Evolutionary conservation across 495 filamentous ascomycete genomes (phyloP).

Genomic region (Terfezia boudieri): DNA sequence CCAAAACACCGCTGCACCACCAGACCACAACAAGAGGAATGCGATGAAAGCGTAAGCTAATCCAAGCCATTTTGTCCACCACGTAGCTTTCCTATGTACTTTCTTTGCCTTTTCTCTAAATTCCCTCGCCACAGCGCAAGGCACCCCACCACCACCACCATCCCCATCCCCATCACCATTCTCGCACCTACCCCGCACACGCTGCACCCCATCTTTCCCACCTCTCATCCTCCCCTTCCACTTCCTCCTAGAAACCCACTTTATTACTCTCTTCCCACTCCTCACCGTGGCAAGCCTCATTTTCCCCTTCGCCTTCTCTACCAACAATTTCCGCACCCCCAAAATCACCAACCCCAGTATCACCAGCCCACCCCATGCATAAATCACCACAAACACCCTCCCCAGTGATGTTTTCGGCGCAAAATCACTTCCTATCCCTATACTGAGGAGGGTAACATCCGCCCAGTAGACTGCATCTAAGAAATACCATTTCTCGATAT

Average conservation of each 20-base stretch:
- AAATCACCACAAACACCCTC: constrained; percentile 52
- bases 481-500: constrained; percentile 56
- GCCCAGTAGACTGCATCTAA: constrained; percentile 67
- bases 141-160: too few species aligned
- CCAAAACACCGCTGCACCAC: constrained; percentile 23
- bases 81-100: constrained; percentile 42
- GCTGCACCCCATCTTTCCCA: constrained; percentile 23
- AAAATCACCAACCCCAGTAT: constrained; percentile 68
- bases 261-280: constrained; percentile 24
- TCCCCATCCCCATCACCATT: constrained; percentile 48
- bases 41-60: constrained; percentile 38
- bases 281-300: constrained; percentile 47
- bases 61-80: constrained; percentile 43
- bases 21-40: constrained; percentile 55
- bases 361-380: constrained; percentile 56
- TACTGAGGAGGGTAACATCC: constrained; percentile 62
- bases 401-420: constrained; percentile 33
- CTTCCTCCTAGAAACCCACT: constrained; percentile 20
- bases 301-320: constrained; percentile 53
- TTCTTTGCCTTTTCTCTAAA: constrained; percentile 41
- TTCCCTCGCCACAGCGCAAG: too few species aligned
- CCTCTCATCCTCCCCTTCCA: constrained; percentile 31
- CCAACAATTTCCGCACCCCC: constrained; percentile 54
- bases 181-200: constrained; percentile 11
- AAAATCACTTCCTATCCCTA: constrained; percentile 50